A percentile compares a stretch with the other conserved stretches of the same genome.
Conservation (phyloP, 2,329 filamentous ascomycete genomes). For the Aspergillus proliferans region DNA sequence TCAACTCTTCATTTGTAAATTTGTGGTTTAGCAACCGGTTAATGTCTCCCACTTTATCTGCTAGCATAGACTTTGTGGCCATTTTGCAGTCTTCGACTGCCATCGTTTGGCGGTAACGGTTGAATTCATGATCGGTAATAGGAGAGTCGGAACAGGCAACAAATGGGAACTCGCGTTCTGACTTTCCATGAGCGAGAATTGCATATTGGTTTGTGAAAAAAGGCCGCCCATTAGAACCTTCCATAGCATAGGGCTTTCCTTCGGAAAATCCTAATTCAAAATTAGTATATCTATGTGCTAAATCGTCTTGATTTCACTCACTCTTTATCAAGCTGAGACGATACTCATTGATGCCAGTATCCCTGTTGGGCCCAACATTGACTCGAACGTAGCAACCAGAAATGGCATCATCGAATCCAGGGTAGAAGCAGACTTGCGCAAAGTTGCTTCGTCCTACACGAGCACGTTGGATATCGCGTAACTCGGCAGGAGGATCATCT, state of each 20-base stretch:
- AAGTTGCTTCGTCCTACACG: constrained; percentile 81
- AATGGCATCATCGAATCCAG: constrained; percentile 76
- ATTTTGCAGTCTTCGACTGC: constrained; percentile 64
- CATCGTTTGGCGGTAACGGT: constrained; percentile 71
- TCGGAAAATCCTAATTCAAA: constrained; percentile 59
- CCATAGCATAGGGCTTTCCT: constrained; percentile 77
- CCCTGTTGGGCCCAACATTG: constrained; percentile 69
- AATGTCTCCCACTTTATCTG: constrained; percentile 72
- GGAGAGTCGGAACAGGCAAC: constrained; percentile 78
- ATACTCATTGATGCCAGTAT: constrained; percentile 70
- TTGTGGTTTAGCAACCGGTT: constrained; percentile 69
- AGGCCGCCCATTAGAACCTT: constrained; percentile 63
- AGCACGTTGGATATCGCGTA: constrained; percentile 78
- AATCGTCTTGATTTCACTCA: constrained; percentile 32
- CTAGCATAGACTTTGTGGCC: constrained; percentile 65
- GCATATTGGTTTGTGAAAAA: constrained; percentile 85
- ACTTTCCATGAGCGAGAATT: constrained; percentile 72
- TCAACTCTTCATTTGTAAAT: constrained; percentile 79
- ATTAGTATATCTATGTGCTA: constrained; percentile 17
- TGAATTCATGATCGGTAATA: constrained; percentile 80
- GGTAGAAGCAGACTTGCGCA: constrained; percentile 86
- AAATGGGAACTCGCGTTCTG: constrained; percentile 80
- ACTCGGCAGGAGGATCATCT: constrained; percentile 62
- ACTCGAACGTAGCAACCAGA: constrained; percentile 80
- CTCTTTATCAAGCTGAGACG: constrained; percentile 84